phyloP scores from a whole-genome alignment of 495 filamentous ascomycete species.

The Penicillium desertorum region DNA sequence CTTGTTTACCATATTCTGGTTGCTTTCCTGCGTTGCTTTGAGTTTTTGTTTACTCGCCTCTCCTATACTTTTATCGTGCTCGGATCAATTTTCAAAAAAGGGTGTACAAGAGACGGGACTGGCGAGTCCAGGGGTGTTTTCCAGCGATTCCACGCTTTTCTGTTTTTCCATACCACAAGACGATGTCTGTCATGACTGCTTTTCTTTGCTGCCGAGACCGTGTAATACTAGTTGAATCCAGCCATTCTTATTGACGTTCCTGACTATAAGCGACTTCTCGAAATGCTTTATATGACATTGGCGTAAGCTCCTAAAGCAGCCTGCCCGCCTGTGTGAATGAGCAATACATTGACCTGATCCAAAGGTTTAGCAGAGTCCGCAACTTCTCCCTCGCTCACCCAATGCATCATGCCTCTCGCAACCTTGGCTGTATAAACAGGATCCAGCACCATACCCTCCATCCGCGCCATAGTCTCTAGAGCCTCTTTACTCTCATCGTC shows the following conservation, averaged over 20 bases:
- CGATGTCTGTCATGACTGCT: constrained; percentile 27
- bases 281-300: constrained; percentile 19
- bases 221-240: constrained; percentile 36
- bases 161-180: constrained; percentile 17
- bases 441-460: constrained; percentile 36
- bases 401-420: constrained; percentile 33
- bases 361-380: constrained; percentile 9
- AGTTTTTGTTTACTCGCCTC: constrained; percentile 12
- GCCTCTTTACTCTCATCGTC: constrained; percentile 27
- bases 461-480: constrained; percentile 28
- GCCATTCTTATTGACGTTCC: constrained; percentile 13
- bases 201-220: constrained; percentile 19
- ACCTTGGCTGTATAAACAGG: constrained; percentile 45
- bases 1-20: constrained; percentile 2
- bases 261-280: neutral
- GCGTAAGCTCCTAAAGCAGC: constrained; percentile 38
- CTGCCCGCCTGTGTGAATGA: constrained; percentile 47
- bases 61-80: constrained; percentile 8
- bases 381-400: constrained; percentile 28
- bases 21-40: constrained; percentile 10
- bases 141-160: constrained; percentile 17
- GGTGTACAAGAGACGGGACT: constrained; percentile 24
- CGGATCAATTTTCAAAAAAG: constrained; percentile 18
- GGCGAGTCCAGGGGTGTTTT: constrained; percentile 26
- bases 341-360: constrained; percentile 35